Evolutionary conservation across 495 filamentous ascomycete species (phyloP).

Genomic region (Friedmanniomyces endolithicus): DNA sequence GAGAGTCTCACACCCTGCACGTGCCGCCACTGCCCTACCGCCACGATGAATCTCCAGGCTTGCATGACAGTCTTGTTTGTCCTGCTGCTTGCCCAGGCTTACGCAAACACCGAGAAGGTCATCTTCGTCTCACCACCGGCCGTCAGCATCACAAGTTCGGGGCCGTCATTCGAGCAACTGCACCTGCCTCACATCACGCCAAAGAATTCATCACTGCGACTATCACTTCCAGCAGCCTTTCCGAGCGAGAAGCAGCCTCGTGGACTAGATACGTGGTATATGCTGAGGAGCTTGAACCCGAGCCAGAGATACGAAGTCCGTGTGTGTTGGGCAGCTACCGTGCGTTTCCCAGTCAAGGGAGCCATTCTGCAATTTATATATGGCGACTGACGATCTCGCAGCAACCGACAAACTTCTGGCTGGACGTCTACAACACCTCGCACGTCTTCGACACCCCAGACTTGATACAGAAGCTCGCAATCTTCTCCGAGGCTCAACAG

Average conservation of each 20-base stretch:
- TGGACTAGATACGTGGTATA: slow-evolving; percentile 65
- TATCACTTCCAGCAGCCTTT: slow-evolving; percentile 52
- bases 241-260: slow-evolving; percentile 40
- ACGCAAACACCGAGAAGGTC: slow-evolving; percentile 77
- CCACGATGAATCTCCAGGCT: slow-evolving; percentile 7
- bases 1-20: neutral
- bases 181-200: slow-evolving; percentile 54
- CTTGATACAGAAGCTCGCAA: slow-evolving; percentile 51
- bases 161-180: slow-evolving; percentile 51
- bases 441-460: slow-evolving; percentile 46
- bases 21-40: slow-evolving; percentile 1
- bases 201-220: slow-evolving; percentile 41
- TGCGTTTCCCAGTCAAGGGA: slow-evolving; percentile 35
- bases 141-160: slow-evolving; percentile 39
- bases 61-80: slow-evolving; percentile 21
- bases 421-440: slow-evolving; percentile 49
- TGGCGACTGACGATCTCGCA: slow-evolving; percentile 29
- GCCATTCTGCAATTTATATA: slow-evolving; percentile 5
- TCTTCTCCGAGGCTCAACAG: slow-evolving; percentile 46
- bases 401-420: slow-evolving; percentile 77
- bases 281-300: slow-evolving; percentile 60
- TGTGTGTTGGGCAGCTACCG: slow-evolving; percentile 87
- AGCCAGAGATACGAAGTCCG: slow-evolving; percentile 81
- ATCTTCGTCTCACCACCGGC: slow-evolving; percentile 67
- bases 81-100: slow-evolving; percentile 27